Evolutionary conservation across 169 alveolate genomes (phyloP).

Genomic region (Cryptosporidium sp.): DNA sequence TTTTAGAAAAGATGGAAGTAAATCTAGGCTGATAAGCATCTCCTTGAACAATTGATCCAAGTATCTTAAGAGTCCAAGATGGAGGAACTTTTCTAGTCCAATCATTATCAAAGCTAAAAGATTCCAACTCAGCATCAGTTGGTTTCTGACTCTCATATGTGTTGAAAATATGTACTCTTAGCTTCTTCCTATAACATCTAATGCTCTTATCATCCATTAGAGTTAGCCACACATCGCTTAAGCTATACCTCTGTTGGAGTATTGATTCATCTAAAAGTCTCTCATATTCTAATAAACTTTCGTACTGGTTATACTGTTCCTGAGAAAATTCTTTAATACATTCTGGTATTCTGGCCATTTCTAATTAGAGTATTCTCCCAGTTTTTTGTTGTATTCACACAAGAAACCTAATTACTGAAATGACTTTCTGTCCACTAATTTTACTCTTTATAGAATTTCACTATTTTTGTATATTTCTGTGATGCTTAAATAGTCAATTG

Average conservation of each 20-base stretch:
- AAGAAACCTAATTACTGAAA: background rate
- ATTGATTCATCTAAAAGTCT: slow-evolving; percentile 67
- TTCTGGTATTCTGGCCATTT: slow-evolving; percentile 63
- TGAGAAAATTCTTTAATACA: slow-evolving; percentile 52
- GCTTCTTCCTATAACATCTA: slow-evolving; percentile 64
- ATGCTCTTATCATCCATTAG: slow-evolving; percentile 74
- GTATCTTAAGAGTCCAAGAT: slow-evolving; percentile 77
- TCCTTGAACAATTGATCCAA: slow-evolving; percentile 76
- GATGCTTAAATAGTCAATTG: background rate
- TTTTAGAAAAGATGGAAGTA: slow-evolving; percentile 75
- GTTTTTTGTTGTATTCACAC: background rate
- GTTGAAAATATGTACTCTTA: slow-evolving; percentile 78
- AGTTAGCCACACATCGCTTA: slow-evolving; percentile 73
- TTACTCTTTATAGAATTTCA: background rate
- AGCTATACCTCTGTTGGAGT: slow-evolving; percentile 64
- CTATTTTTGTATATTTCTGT: too few species aligned
- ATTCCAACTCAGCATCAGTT: slow-evolving; percentile 63
- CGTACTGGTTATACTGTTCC: slow-evolving; percentile 51
- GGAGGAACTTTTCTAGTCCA: slow-evolving; percentile 76
- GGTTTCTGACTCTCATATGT: slow-evolving; percentile 74
- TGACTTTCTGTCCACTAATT: background rate
- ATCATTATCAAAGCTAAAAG: slow-evolving; percentile 58
- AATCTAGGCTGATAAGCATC: slow-evolving; percentile 67
- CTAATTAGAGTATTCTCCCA: background rate
- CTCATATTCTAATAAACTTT: slow-evolving; percentile 51